Evolutionary conservation across 768 basidiomycete genomes (phyloP), one percentile per base, ranked within the genome.

Genomic region (Harrya chromipes): DNA sequence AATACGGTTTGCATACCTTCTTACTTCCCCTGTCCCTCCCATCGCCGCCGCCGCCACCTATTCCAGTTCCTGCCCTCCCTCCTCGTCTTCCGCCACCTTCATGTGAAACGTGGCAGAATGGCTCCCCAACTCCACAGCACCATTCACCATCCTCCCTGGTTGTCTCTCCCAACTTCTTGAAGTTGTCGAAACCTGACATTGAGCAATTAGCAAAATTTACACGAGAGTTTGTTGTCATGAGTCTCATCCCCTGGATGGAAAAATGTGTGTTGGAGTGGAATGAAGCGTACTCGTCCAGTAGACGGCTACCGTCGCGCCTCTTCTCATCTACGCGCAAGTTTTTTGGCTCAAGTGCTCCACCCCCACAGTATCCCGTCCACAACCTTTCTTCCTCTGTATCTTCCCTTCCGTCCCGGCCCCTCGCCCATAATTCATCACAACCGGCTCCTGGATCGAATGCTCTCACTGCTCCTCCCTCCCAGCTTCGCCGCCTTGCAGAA

Each of bases 201-300:
- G 79, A 85, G 46, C 79, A 82, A 57, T 80, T 84, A 6, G 83
- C 83, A 0, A 79, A 81, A 46, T 92, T 97, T 59, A 78, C 90
- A 10, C 80, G 93, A 39, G 94, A 97, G 66, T 87, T 97, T 57
- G 76, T 91, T 4, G 83, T 85, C 11, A 91, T 89, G 83, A 94
- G 89, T 62, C 69, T 98, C 39, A 67, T 97, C 3, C 94, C 94
- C 1, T 97, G 90, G 90, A 94, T 98, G 91, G 95, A 98, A 71
- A 90, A 86, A 61, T 86, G 85, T 66, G 88, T 94, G 6, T 57
- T 91, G 40, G 90, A 95, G 55, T 95, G 94, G 91, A 97, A 97
- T 64, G 94, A 98, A 72, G 75, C 75, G 76, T 88, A 85, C 66
- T 80, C 82, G 4, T 87, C 87, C 7, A 85, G 83, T 13, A 80